These are phyloP conservation scores for Naganishia friedmannii DNA, from an alignment of 768 basidiomycete species.

Conservation along the genomic window DNA sequence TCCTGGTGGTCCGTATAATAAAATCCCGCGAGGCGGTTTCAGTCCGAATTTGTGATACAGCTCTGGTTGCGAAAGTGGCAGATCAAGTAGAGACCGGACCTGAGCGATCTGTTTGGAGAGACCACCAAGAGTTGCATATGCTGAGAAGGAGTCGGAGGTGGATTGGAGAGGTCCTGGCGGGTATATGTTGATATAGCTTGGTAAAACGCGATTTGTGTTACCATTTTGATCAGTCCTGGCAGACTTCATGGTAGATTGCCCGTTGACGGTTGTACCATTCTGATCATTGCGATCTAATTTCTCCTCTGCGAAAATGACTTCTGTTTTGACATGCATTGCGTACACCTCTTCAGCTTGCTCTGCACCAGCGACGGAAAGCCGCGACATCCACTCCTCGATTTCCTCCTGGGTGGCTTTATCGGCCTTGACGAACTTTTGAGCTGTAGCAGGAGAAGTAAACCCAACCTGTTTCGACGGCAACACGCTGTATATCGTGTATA, in stretches of 20 bases:
- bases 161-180: constrained; percentile 36
- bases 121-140: constrained; percentile 84
- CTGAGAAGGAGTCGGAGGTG: constrained; percentile 45
- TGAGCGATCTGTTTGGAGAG: constrained; percentile 79
- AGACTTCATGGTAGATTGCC: constrained; percentile 5
- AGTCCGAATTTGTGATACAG: constrained; percentile 77
- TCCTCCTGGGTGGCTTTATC: constrained; percentile 14
- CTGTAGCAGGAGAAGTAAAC: constrained; percentile 9
- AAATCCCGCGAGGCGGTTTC: constrained; percentile 92
- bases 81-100: constrained; percentile 79
- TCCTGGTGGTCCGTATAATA: constrained; percentile 92
- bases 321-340: constrained; percentile 15
- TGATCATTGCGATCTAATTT: not conserved
- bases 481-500: constrained; percentile 4
- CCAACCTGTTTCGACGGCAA: constrained; percentile 13
- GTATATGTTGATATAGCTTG: constrained; percentile 51
- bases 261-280: not conserved
- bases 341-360: not conserved
- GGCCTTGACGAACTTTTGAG: constrained; percentile 11
- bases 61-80: constrained; percentile 77
- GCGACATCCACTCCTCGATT: constrained; percentile 19
- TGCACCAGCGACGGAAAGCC: not conserved
- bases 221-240: constrained; percentile 1
- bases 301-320: constrained; percentile 18
- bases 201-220: constrained; percentile 27